phyloP scores from a whole-genome alignment of 2,329 filamentous ascomycete species.

The Exophiala spinifera region DNA sequence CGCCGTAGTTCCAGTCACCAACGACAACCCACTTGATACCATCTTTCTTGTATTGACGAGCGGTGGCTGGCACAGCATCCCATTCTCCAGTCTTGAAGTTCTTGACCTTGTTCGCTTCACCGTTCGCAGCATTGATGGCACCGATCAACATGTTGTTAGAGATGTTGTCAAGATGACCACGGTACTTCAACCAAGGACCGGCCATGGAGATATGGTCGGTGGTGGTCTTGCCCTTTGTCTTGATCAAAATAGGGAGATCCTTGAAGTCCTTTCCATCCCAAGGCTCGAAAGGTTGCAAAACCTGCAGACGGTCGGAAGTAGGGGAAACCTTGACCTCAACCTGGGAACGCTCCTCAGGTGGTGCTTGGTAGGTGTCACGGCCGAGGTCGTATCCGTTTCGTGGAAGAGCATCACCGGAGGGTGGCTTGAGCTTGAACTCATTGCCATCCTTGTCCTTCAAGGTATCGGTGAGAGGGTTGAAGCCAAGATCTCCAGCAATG shows the following conservation, averaged over 20 bases:
- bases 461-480: constrained; percentile 91
- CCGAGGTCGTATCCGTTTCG: constrained; percentile 81
- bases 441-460: constrained; percentile 95
- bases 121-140: constrained; percentile 93
- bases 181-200: constrained; percentile 96
- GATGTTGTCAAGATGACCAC: constrained; percentile 98
- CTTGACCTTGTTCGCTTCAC: constrained; percentile 95
- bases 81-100: constrained; percentile 82
- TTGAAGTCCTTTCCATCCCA: constrained; percentile 91
- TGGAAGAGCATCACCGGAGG: constrained; percentile 79
- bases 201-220: constrained; percentile 98
- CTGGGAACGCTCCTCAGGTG: constrained; percentile 70
- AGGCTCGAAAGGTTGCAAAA: constrained; percentile 77
- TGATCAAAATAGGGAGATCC: constrained; percentile 89
- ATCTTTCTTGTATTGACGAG: constrained; percentile 97
- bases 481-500: constrained; percentile 78
- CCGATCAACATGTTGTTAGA: constrained; percentile 99
- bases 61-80: constrained; percentile 86
- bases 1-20: constrained; percentile 99
- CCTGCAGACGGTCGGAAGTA: constrained; percentile 87
- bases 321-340: constrained; percentile 82
- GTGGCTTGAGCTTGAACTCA: constrained; percentile 82
- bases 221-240: constrained; percentile 92
- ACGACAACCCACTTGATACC: constrained; percentile 95
- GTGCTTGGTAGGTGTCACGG: constrained; percentile 92